phyloP scores from a whole-genome alignment of 2,329 filamentous ascomycete genomes.

The Paracorniculantispora psalliotae region DNA sequence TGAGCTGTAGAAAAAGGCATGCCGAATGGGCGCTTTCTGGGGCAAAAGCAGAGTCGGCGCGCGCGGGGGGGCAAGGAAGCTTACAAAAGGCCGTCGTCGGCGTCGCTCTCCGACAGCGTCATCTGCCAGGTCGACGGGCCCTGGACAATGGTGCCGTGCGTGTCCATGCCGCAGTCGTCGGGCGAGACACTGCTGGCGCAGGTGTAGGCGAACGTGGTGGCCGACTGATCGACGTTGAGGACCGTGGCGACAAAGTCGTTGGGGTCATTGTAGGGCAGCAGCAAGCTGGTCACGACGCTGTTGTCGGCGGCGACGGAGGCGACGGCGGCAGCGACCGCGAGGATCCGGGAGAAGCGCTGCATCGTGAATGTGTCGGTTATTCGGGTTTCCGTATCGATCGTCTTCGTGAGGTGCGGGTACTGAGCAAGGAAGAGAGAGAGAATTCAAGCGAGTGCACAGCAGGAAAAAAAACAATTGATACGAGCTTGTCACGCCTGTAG shows the following conservation, averaged over 20 bases:
- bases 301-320: conserved; percentile 23
- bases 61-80: no score
- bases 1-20: no score
- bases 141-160: conserved; percentile 23
- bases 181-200: conserved; percentile 20
- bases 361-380: conserved; percentile 13
- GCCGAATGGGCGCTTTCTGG: no score
- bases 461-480: background rate
- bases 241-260: conserved; percentile 26
- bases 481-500: background rate
- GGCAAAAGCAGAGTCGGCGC: no score
- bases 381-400: no score
- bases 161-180: conserved; percentile 23
- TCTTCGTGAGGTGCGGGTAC: background rate
- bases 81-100: conserved; percentile 18
- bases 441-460: background rate
- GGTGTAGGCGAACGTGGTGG: conserved; percentile 27
- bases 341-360: conserved; percentile 22
- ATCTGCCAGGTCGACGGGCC: conserved; percentile 24
- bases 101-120: conserved; percentile 12
- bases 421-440: background rate
- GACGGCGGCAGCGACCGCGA: conserved; percentile 22
- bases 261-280: conserved; percentile 23
- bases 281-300: conserved; percentile 20
- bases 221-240: conserved; percentile 21